Conservation (phyloP, 208 protist species). For the Spongospora subterranea region DNA sequence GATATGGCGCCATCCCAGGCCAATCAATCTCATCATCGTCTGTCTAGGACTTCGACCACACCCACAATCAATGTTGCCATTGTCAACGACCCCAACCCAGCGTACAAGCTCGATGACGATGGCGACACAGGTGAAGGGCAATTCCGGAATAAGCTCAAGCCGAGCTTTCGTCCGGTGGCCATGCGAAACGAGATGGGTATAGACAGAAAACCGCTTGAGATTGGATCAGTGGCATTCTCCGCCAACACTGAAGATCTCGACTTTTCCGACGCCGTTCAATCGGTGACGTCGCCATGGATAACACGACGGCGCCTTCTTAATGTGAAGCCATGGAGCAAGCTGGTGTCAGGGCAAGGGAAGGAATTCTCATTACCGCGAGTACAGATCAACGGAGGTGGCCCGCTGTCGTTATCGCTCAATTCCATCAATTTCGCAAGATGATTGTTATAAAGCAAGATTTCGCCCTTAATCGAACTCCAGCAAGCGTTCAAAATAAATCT, state of each 20-base stretch:
- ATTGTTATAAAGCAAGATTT: too few species aligned
- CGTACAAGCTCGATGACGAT: not conserved
- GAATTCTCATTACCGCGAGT: not conserved
- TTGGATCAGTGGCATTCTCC: not conserved
- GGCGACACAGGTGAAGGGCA: too few species aligned
- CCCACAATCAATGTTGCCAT: not conserved
- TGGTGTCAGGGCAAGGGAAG: not conserved
- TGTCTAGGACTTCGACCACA: not conserved
- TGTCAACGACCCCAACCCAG: not conserved
- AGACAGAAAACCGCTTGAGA: not conserved
- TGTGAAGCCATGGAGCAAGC: not conserved
- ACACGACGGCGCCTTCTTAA: not conserved
- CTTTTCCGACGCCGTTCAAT: not conserved
- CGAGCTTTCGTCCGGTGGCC: not conserved
- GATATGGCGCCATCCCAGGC: not conserved
- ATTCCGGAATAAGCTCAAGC: not conserved
- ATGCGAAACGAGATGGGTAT: not conserved
- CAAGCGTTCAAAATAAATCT: too few species aligned
- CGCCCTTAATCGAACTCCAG: too few species aligned
- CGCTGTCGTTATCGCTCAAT: conserved; percentile 17
- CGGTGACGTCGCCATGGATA: not conserved
- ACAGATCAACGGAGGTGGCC: not conserved
- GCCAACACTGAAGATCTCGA: not conserved
- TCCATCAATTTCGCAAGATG: too few species aligned
- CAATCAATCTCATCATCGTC: not conserved